A percentile compares a stretch with the other conserved stretches of the same genome.
phyloP scores from a whole-genome alignment of 768 basidiomycete genomes.

The Goffeauzyma gilvescens region DNA sequence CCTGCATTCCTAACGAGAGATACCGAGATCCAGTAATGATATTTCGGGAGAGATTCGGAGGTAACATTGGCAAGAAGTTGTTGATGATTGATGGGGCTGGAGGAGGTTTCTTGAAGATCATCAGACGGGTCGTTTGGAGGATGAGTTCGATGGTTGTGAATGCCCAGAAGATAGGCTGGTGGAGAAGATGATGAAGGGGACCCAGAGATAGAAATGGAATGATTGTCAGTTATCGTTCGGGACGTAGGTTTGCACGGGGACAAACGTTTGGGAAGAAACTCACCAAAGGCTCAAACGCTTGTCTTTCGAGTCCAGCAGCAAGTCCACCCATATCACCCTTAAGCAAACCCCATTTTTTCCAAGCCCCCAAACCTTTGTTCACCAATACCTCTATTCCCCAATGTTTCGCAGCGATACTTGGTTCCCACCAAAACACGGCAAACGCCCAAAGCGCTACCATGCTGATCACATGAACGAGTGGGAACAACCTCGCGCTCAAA shows the following conservation, averaged over 20 bases:
- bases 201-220: background rate
- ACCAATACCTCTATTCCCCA: background rate
- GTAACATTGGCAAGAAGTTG: constrained; percentile 31
- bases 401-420: constrained; percentile 8
- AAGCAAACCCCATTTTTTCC: constrained; percentile 6
- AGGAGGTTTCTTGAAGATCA: constrained; percentile 30
- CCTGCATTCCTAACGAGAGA: constrained; percentile 22
- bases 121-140: constrained; percentile 28
- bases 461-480: constrained; percentile 23
- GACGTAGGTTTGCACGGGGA: background rate
- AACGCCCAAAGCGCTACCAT: constrained; percentile 20
- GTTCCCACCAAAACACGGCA: constrained; percentile 30
- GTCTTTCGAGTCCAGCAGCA: background rate
- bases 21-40: constrained; percentile 28
- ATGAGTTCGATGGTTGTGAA: constrained; percentile 30
- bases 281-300: constrained; percentile 5
- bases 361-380: constrained; percentile 2
- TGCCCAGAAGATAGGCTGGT: constrained; percentile 33
- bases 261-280: no score
- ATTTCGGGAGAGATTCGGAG: constrained; percentile 23
- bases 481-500: constrained; percentile 17
- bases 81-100: constrained; percentile 26
- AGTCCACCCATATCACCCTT: background rate
- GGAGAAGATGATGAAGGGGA: background rate
- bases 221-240: background rate